Base-by-base conservation (phyloP, 148 eudicot genomes). In the Rhododendron simsii region DNA sequence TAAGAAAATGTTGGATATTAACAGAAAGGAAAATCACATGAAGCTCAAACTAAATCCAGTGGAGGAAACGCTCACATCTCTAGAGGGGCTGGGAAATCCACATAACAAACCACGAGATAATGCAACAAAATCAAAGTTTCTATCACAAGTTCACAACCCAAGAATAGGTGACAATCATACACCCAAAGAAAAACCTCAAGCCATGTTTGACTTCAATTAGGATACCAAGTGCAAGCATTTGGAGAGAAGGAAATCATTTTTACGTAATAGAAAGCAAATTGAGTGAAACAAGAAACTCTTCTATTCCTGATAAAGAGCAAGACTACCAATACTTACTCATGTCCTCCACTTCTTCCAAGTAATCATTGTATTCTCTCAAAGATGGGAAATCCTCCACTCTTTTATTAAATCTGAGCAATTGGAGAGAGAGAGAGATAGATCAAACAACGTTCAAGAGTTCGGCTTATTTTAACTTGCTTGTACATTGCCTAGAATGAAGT, bases 271-370 rank as follows among this genome's bases (percentile, higher is more conserved):
- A 75, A 75, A 81, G 51, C 39, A 55, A 75, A 23, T 33, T 71
- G 76, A 33, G 76, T 71, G 41, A 71, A 14, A 71, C 37, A 33
- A 4, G 41, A 20, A 33, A 71, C 76, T 71, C 76, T 13, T 71
- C 14, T n/a, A 65, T 26, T 65, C 71, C 10, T 61, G 73, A 33
- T 14, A 33, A 33, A 71, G 76, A 33, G 76, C 8, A 33, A 14
- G 76, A 80, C 76, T 80, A 7, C 73, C 74, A 77, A 14, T 77
- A 89, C 99, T 90, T 88, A 95, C 99, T 92, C 99, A 95, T 96
- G 87, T 92, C 95, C 84, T 96, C 98, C 83, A 96, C 98, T 85
- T 95, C 98, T 90, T 95, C 98, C 88, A 96, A 90, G 90, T 96
- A 96, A 87, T 96, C 99, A 90, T 96, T 96, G 91, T 93, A 96